These are phyloP conservation scores for Xylaria nigripes DNA, from an alignment of 495 filamentous ascomycete species.

Conservation along the genomic window DNA sequence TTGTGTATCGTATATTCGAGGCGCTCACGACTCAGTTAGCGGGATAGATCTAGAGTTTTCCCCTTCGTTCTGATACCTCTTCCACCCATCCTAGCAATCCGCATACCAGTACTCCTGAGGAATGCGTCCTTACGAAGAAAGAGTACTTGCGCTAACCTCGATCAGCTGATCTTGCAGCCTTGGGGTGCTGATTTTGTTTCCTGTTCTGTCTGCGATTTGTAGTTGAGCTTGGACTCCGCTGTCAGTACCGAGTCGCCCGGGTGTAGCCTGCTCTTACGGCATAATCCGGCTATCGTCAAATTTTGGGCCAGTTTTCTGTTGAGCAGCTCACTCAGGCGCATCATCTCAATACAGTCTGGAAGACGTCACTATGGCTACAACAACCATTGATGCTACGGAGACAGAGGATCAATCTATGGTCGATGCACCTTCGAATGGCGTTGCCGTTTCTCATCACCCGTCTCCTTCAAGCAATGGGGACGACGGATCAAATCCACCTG, in stretches of 20 bases:
- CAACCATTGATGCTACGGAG: conserved; percentile 30
- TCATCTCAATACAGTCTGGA: neutral
- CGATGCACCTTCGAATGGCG: conserved; percentile 33
- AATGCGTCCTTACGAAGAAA: neutral
- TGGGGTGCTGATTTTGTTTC: neutral
- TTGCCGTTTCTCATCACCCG: conserved; percentile 16
- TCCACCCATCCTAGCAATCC: neutral
- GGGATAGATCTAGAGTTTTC: neutral
- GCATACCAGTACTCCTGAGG: neutral
- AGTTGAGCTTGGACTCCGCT: neutral
- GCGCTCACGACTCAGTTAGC: neutral
- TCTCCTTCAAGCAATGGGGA: conserved; percentile 11
- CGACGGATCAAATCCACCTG: conserved; percentile 4
- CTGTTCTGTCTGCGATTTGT: neutral
- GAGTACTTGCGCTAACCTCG: neutral
- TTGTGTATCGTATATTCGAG: neutral
- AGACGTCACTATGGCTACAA: conserved; percentile 25
- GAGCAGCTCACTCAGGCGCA: neutral
- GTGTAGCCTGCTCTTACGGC: neutral
- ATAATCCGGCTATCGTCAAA: neutral
- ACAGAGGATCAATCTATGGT: conserved; percentile 30
- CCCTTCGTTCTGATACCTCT: neutral
- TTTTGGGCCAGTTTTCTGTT: neutral
- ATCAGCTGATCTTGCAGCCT: conserved; percentile 6
- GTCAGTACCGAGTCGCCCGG: neutral